Conservation (phyloP, 495 filamentous ascomycete species). For the Thozetella sp. region DNA sequence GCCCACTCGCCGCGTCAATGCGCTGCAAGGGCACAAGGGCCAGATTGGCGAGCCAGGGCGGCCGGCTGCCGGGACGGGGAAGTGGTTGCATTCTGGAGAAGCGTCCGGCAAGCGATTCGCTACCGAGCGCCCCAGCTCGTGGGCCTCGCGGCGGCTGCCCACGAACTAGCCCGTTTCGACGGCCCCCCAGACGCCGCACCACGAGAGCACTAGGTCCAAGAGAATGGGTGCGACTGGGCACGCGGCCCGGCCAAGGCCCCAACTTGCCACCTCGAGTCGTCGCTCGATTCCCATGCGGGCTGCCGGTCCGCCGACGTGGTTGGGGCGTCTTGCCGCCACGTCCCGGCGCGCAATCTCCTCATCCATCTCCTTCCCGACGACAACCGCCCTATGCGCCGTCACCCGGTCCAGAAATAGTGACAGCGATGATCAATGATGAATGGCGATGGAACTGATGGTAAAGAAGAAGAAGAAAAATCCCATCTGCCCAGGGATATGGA, state of each 20-base stretch:
- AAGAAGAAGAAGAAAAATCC: too few relatives aligned
- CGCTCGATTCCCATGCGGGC: not conserved
- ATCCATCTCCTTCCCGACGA: too few relatives aligned
- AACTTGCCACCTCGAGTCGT: not conserved
- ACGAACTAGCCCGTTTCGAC: constrained; percentile 1
- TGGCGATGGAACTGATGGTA: too few relatives aligned
- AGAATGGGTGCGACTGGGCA: not conserved
- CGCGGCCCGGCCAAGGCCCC: too few relatives aligned
- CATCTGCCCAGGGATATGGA: not conserved
- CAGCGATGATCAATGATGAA: too few relatives aligned
- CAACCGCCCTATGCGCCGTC: too few relatives aligned
- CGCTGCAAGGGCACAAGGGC: not conserved
- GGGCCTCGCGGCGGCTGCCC: constrained; percentile 2
- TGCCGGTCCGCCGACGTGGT: not conserved
- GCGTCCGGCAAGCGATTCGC: not conserved
- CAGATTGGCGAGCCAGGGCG: not conserved
- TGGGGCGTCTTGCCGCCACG: not conserved
- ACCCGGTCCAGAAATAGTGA: too few relatives aligned
- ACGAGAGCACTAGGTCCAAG: not conserved
- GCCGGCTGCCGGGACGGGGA: not conserved
- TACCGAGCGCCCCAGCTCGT: too few relatives aligned
- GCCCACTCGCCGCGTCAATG: not conserved
- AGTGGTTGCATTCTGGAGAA: not conserved
- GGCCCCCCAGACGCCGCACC: not conserved
- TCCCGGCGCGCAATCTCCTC: not conserved